Evolutionary conservation across 148 eudicot genomes (phyloP), one percentile per base, ranked within the genome.

Genomic region (Mesembryanthemum crystallinum): DNA sequence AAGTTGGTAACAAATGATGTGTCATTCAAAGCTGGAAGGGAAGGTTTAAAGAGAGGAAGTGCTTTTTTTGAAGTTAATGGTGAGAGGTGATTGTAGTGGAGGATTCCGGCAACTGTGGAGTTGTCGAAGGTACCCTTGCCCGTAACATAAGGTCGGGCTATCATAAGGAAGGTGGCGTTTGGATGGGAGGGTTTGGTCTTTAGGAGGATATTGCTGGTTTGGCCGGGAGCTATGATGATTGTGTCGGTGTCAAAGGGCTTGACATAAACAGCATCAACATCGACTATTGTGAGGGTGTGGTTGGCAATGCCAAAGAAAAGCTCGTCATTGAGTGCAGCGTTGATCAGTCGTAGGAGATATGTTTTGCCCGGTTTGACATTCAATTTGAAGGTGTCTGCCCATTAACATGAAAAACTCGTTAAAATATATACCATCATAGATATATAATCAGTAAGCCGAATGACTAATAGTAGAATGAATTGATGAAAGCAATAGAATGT

Each of bases 321-420:
- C 30, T 87, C 86, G 21, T 87, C 90, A 59, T 83, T 87, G 68
- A 87, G 88, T 58, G 90, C 90, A 30, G 86, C 90, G 60, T 85
- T 87, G 83, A 87, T 81, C 42, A 87, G 7, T 42, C 88, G 77
- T 0, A 87, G 74, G 35, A 87, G 83, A 30, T 87, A 87, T 0
- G 88, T 83, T 60, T 85, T 87, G 2, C 90, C 85, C 0, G 86
- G 80, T 71, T 80, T 82, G 0, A 88, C 90, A 42, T 74, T 83
- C 76, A 88, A n/a, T 77, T 80, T 88, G 79, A 79, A 88, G 60
- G 85, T 83, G 49, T 85, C 90, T 87, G 67, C 68, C 72, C 57
- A 33, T 37, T 54, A 28, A 21, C 23, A 24, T 4, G 20, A 15
- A 24, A 45, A 3, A 3, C 14, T n/a, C n/a, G n/a, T n/a, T n/a